phyloP scores from a whole-genome alignment of 768 basidiomycete species.

The Cystofilobasidium macerans region DNA sequence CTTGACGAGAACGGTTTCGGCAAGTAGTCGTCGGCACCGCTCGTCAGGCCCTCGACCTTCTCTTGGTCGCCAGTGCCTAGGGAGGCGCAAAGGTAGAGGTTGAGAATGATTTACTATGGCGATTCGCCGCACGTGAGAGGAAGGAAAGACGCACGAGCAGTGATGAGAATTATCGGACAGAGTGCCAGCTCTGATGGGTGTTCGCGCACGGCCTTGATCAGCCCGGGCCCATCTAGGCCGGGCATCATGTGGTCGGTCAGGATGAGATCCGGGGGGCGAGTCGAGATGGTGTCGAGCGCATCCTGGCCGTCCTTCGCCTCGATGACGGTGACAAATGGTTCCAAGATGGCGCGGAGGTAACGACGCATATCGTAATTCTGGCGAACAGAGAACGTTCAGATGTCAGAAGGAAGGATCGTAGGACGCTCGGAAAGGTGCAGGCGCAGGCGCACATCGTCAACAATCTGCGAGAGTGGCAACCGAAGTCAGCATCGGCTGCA shows the following conservation, averaged over 20 bases:
- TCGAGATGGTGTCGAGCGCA: slow-evolving; percentile 14
- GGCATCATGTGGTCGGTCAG: slow-evolving; percentile 35
- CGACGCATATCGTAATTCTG: not conserved
- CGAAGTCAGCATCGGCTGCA: no score
- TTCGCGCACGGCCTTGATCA: slow-evolving; percentile 34
- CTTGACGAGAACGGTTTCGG: slow-evolving; percentile 41
- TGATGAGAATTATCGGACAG: slow-evolving; percentile 38
- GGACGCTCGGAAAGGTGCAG: no score
- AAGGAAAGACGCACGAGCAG: slow-evolving; percentile 4
- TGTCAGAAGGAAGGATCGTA: no score
- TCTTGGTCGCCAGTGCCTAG: slow-evolving; percentile 39
- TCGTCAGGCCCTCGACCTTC: slow-evolving; percentile 39
- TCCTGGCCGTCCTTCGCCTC: slow-evolving; percentile 31
- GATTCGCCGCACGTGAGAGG: not conserved
- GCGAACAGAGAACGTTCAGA: no score
- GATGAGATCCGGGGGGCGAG: slow-evolving; percentile 35
- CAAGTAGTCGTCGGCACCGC: slow-evolving; percentile 38
- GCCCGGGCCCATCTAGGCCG: slow-evolving; percentile 37
- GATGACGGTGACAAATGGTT: slow-evolving; percentile 36
- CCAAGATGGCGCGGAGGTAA: slow-evolving; percentile 32
- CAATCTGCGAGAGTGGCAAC: no score
- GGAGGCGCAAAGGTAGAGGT: not conserved
- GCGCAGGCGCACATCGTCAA: no score
- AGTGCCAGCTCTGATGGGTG: slow-evolving; percentile 23
- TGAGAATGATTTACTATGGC: no score